phyloP scores from a whole-genome alignment of 2,329 filamentous ascomycete species.

The Aureobasidium sp. region DNA sequence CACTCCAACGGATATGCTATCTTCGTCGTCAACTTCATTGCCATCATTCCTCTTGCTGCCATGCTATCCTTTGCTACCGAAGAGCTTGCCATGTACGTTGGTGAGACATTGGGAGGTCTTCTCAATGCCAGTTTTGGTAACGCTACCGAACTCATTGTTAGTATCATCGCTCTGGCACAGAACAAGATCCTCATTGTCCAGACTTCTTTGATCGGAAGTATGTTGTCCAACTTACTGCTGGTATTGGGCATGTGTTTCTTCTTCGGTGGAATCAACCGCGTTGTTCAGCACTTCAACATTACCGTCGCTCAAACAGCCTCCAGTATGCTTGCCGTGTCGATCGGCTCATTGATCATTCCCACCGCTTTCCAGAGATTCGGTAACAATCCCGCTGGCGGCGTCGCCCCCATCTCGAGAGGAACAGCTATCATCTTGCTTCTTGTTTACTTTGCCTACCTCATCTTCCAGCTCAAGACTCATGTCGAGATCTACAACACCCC shows the following conservation, averaged over 20 bases:
- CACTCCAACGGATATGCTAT: slow-evolving; percentile 54
- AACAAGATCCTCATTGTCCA: slow-evolving; percentile 77
- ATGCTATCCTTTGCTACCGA: slow-evolving; percentile 86
- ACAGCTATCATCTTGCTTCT: slow-evolving; percentile 74
- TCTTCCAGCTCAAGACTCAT: slow-evolving; percentile 89
- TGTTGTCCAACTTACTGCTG: slow-evolving; percentile 81
- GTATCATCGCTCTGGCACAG: slow-evolving; percentile 71
- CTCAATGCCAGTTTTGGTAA: slow-evolving; percentile 86
- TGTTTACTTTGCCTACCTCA: slow-evolving; percentile 75
- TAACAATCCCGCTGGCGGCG: slow-evolving; percentile 28
- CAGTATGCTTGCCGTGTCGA: slow-evolving; percentile 69
- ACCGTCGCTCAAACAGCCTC: slow-evolving; percentile 87
- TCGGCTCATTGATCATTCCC: slow-evolving; percentile 78
- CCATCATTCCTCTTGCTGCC: slow-evolving; percentile 81
- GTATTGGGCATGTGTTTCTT: slow-evolving; percentile 93
- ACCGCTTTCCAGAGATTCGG: slow-evolving; percentile 66
- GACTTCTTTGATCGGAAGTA: slow-evolving; percentile 84
- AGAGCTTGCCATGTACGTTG: slow-evolving; percentile 69
- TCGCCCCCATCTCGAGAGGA: slow-evolving; percentile 51
- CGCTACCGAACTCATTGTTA: slow-evolving; percentile 47
- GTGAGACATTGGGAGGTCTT: slow-evolving; percentile 80
- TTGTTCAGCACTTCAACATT: slow-evolving; percentile 84
- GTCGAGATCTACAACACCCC: slow-evolving; percentile 70
- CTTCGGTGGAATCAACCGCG: slow-evolving; percentile 69
- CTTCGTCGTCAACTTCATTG: slow-evolving; percentile 89